phyloP scores from a whole-genome alignment of 106 monocot genomes.

The Cymbidium sinense region DNA sequence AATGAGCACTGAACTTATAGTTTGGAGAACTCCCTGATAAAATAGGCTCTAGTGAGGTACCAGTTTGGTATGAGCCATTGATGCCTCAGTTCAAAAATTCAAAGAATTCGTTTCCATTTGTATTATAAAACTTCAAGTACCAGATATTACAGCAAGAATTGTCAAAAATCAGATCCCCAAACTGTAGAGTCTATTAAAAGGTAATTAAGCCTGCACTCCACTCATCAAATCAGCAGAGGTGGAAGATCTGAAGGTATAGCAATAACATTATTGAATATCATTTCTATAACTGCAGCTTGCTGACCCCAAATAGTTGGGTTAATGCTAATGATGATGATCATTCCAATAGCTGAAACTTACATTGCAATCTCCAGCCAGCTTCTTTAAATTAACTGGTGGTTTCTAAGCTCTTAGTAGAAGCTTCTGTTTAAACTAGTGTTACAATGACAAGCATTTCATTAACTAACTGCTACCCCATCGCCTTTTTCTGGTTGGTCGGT shows the following conservation, averaged over 20 bases:
- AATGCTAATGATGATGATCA: neutral
- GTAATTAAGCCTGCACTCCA: too few species aligned
- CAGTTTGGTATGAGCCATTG: neutral
- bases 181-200: neutral
- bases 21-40: neutral
- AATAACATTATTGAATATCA: neutral
- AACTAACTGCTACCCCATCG: conserved; percentile 25
- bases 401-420: neutral
- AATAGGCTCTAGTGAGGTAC: neutral
- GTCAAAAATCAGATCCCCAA: neutral
- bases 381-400: neutral
- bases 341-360: neutral
- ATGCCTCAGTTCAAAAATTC: neutral
- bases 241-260: neutral
- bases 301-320: neutral
- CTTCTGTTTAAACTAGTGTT: neutral
- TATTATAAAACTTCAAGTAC: too few species aligned
- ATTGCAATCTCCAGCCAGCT: neutral
- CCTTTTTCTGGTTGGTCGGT: conserved; percentile 48
- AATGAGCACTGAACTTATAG: neutral
- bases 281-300: neutral
- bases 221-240: neutral
- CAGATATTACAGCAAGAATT: neutral
- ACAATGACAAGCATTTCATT: neutral
- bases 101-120: neutral